phyloP scores from a whole-genome alignment of 306 rosid genomes.

The Abrus precatorius region DNA sequence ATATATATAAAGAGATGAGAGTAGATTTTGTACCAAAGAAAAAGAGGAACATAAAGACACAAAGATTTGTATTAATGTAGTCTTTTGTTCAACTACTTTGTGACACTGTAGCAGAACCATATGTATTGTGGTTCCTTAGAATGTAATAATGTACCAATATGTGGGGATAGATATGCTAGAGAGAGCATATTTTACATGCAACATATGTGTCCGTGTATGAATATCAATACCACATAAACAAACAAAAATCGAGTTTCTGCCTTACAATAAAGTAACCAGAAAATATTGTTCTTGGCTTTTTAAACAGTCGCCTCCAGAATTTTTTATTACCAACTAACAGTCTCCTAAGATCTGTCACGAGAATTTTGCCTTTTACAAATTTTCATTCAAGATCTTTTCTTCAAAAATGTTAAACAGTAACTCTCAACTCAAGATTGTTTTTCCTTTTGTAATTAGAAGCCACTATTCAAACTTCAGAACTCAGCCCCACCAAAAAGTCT shows the following conservation, averaged over 20 bases:
- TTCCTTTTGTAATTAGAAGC: constrained; percentile 9
- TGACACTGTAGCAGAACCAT: constrained; percentile 27
- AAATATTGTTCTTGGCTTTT: constrained; percentile 25
- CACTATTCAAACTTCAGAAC: background rate
- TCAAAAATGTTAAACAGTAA: constrained; percentile 9
- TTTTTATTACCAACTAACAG: background rate
- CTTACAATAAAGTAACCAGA: constrained; percentile 35
- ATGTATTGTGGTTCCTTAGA: constrained; percentile 10
- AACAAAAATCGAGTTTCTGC: background rate
- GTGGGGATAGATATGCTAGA: background rate
- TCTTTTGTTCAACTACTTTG: constrained; percentile 29
- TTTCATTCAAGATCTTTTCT: constrained; percentile 15
- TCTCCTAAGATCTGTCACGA: constrained; percentile 4
- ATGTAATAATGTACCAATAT: constrained; percentile 2
- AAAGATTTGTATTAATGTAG: constrained; percentile 45
- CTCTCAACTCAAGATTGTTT: constrained; percentile 6
- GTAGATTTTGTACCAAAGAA: constrained; percentile 44
- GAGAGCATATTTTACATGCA: constrained; percentile 12
- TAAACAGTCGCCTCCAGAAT: background rate
- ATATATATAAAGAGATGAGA: constrained; percentile 37
- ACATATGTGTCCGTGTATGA: background rate
- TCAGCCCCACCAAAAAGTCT: background rate
- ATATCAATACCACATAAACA: background rate
- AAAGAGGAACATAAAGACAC: constrained; percentile 49
- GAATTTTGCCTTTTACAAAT: background rate